Conservation (phyloP, 805 yeast species). For the Komagataella ulmi region DNA sequence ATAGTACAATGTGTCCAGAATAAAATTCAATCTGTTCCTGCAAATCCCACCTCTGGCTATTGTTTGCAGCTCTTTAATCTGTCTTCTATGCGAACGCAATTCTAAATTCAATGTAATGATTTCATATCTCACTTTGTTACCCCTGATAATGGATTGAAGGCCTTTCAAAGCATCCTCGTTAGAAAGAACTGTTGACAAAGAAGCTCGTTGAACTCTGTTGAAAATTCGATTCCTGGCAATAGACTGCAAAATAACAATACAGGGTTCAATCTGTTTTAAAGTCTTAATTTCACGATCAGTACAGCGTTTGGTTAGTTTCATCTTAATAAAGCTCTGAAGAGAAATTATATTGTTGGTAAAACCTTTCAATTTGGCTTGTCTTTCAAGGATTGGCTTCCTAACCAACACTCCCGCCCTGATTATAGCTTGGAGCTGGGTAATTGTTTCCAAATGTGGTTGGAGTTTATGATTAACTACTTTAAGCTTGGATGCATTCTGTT, state of each 20-base stretch:
- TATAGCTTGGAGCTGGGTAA: conserved; percentile 19
- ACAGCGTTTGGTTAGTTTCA: background rate
- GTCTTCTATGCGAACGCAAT: background rate
- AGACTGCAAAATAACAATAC: background rate
- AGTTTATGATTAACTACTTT: conserved; percentile 7
- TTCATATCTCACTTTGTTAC: conserved; percentile 10
- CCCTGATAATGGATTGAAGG: conserved; percentile 17
- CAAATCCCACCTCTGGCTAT: conserved; percentile 30
- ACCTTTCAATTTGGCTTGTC: background rate
- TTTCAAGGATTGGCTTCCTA: background rate
- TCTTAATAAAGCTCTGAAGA: background rate
- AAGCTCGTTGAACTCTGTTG: background rate
- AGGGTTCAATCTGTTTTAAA: background rate
- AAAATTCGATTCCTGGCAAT: background rate
- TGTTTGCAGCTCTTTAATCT: conserved; percentile 23
- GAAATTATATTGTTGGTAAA: background rate
- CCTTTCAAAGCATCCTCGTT: conserved; percentile 9
- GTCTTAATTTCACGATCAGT: background rate
- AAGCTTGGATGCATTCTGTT: conserved; percentile 9
- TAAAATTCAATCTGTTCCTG: conserved; percentile 26
- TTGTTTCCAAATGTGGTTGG: conserved; percentile 6
- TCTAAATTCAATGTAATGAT: conserved; percentile 3
- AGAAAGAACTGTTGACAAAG: background rate
- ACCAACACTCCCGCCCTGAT: conserved; percentile 10
- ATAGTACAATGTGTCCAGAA: conserved; percentile 25